Evolutionary conservation across 2,329 filamentous ascomycete species (phyloP).

Genomic region (Conoideocrella luteorostrata): DNA sequence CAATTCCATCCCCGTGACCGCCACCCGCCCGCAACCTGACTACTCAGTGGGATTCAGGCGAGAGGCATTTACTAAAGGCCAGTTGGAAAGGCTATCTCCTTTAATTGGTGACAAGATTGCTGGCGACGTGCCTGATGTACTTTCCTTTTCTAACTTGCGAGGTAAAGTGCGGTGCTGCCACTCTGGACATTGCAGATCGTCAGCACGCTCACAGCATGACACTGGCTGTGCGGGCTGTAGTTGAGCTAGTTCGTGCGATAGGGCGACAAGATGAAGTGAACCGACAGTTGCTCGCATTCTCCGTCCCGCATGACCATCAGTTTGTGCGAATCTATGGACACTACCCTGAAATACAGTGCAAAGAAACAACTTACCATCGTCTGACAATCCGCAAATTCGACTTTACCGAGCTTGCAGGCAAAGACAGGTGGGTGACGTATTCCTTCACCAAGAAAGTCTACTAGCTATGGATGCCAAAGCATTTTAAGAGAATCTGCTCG

Average conservation of each 20-base stretch:
- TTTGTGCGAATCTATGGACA: conserved; percentile 5
- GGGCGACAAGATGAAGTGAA: conserved; percentile 2
- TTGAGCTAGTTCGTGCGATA: not conserved
- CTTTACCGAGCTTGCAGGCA: conserved; percentile 8
- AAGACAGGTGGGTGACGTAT: conserved; percentile 8
- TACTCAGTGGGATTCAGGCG: conserved; percentile 32
- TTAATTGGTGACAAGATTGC: conserved; percentile 4
- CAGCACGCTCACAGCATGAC: conserved; percentile 5
- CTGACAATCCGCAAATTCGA: conserved; percentile 1
- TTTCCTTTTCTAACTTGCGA: conserved; percentile 7
- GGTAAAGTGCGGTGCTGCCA: conserved; percentile 1
- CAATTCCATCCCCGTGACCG: conserved; percentile 27
- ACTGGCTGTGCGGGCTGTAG: conserved; percentile 4
- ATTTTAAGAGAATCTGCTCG: conserved; percentile 7
- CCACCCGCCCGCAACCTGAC: conserved; percentile 32
- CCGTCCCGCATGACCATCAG: conserved; percentile 4
- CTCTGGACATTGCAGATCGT: conserved; percentile 1
- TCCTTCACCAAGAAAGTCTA: conserved; percentile 10
- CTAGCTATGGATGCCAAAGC: conserved; percentile 7
- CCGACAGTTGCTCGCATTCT: conserved; percentile 2
- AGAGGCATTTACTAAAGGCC: conserved; percentile 28
- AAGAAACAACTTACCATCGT: conserved; percentile 1
- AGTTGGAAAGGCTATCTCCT: conserved; percentile 1
- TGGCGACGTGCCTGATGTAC: conserved; percentile 6
- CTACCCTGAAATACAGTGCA: conserved; percentile 1